Percentiles rank a stretch among this genome's conserved stretches.
Evolutionary conservation across 2,329 filamentous ascomycete genomes (phyloP).

Genomic region (Knufia petricola): DNA sequence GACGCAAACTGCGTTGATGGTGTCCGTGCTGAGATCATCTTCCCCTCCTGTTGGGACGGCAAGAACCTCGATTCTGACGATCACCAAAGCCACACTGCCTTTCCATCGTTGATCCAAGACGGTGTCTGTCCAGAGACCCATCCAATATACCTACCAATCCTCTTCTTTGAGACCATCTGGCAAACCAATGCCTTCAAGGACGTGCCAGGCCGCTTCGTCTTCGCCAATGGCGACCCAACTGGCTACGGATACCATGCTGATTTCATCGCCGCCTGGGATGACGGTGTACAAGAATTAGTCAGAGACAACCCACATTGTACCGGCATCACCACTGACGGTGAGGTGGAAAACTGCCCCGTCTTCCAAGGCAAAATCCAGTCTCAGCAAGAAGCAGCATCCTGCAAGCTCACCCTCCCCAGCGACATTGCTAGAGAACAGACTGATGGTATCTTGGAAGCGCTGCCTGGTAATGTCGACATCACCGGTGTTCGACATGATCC

Average conservation of each 20-base stretch:
- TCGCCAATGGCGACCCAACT: constrained; percentile 40
- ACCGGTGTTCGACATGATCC: constrained; percentile 7
- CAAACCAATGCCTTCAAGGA: constrained; percentile 57
- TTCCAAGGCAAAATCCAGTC: constrained; percentile 6
- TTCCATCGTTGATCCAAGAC: constrained; percentile 65
- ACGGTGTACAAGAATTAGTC: constrained; percentile 55
- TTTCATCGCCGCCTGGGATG: constrained; percentile 66
- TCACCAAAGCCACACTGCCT: constrained; percentile 61
- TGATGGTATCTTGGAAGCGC: constrained; percentile 1
- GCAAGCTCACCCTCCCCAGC: constrained; percentile 2
- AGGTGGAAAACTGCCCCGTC: constrained; percentile 6
- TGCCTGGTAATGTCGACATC: constrained; percentile 5
- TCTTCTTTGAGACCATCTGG: constrained; percentile 84
- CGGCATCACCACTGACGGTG: constrained; percentile 1
- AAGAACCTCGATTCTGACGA: constrained; percentile 46
- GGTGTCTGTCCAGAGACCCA: constrained; percentile 65
- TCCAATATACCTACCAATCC: constrained; percentile 57
- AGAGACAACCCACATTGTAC: constrained; percentile 58
- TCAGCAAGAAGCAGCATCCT: constrained; percentile 3
- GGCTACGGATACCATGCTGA: constrained; percentile 50
- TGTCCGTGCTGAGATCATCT: constrained; percentile 73
- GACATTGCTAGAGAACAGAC: not conserved
- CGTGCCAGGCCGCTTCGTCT: constrained; percentile 55
- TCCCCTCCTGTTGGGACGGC: constrained; percentile 84
- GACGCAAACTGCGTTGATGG: constrained; percentile 77